phyloP scores from a whole-genome alignment of 2,329 filamentous ascomycete species.

The Sporothrix humicola region DNA sequence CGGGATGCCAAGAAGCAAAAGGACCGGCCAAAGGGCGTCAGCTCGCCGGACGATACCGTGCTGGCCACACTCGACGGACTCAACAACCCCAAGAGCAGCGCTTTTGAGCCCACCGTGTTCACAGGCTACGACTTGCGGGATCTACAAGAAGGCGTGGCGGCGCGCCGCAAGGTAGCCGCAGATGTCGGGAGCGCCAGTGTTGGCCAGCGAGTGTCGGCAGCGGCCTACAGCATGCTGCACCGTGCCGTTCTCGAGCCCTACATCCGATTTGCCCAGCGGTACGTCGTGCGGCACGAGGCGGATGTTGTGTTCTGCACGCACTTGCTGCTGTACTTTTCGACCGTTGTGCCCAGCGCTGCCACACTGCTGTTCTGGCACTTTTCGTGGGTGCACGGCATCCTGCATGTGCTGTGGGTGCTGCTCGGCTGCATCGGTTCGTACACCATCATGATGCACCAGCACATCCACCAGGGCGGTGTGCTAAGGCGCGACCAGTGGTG shows the following conservation, averaged over 20 bases:
- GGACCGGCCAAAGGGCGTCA: background rate
- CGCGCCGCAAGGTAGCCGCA: constrained; percentile 28
- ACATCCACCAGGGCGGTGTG: constrained; percentile 78
- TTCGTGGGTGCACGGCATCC: constrained; percentile 68
- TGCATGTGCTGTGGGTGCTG: constrained; percentile 69
- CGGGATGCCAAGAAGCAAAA: constrained; percentile 30
- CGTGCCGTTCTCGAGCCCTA: constrained; percentile 64
- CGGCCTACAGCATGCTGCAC: constrained; percentile 56
- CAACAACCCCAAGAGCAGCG: constrained; percentile 49
- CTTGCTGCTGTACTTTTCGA: constrained; percentile 72
- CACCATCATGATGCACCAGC: constrained; percentile 83
- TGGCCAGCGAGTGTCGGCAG: constrained; percentile 36
- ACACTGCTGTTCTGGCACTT: constrained; percentile 67
- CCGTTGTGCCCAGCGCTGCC: constrained; percentile 71
- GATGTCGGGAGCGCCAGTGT: constrained; percentile 19
- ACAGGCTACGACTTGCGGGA: constrained; percentile 50
- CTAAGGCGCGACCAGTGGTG: constrained; percentile 57
- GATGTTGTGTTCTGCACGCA: constrained; percentile 82
- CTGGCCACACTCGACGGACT: constrained; percentile 49
- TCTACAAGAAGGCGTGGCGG: constrained; percentile 44
- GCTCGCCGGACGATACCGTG: constrained; percentile 42
- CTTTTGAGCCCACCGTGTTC: constrained; percentile 56
- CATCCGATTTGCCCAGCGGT: constrained; percentile 56
- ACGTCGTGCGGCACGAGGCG: constrained; percentile 66
- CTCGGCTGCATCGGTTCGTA: constrained; percentile 72